Evolutionary conservation across 2,329 filamentous ascomycete species (phyloP).

Genomic region (Sclerotinia spermophila): DNA sequence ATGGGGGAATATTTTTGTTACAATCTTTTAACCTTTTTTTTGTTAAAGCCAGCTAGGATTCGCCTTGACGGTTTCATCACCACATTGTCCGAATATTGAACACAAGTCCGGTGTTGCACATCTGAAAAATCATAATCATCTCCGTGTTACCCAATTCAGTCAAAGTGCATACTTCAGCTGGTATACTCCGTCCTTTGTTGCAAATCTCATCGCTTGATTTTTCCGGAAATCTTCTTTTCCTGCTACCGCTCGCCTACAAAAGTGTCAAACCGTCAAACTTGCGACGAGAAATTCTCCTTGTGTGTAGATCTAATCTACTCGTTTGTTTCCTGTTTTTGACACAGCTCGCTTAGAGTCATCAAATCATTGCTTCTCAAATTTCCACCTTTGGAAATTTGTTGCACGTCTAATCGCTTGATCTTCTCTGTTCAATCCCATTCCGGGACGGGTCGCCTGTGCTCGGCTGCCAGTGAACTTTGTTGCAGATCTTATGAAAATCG

Average conservation of each 20-base stretch:
- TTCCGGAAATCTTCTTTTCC: neutral
- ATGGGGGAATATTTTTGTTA: neutral
- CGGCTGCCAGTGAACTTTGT: neutral
- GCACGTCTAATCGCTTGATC: constrained; percentile 11
- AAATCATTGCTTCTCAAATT: neutral
- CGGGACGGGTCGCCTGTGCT: neutral
- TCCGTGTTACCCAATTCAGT: neutral
- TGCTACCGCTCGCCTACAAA: neutral
- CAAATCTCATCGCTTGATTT: neutral
- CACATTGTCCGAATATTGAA: neutral
- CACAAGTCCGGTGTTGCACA: neutral
- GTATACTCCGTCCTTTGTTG: neutral
- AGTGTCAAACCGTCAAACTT: neutral
- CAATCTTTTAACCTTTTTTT: neutral
- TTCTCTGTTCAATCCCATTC: constrained; percentile 4
- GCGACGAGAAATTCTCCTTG: neutral
- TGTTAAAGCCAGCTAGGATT: neutral
- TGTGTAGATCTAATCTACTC: neutral
- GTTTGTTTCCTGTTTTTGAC: neutral
- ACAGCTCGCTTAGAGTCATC: neutral
- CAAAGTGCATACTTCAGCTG: neutral
- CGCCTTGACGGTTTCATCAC: neutral
- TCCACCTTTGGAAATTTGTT: neutral
- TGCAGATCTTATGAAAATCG: constrained; percentile 1
- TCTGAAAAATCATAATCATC: neutral